Base-by-base conservation (phyloP, 2,329 filamentous ascomycete species). In the Amauroascus verrucosus region DNA sequence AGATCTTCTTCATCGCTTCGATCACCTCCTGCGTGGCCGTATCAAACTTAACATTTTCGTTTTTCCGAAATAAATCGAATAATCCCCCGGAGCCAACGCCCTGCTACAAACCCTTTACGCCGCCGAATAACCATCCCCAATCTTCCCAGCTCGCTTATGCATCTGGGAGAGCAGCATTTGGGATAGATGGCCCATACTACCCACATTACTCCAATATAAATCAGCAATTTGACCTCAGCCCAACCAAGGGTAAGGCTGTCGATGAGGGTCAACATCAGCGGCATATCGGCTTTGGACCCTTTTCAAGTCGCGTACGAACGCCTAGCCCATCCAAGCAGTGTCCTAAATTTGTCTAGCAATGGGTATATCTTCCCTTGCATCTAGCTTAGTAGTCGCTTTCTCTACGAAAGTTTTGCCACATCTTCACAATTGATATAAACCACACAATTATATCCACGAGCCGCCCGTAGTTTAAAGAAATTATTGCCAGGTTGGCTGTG, bases 41-140 rank as follows among this genome's bases (percentile, higher is more conserved):
- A 55, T 78, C 77, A 53, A 83, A 83, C 63, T 74, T 79, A 65
- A 79, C 79, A 1, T 82, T 83, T 64, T 74, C 75, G 54, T 72
- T 78, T 49, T 75, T 81, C 60, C 70, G 75, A 55, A 67, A 71
- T 54, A 73, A 74, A 58, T 62, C 64, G 8, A 58, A 64, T 65
- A 61, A 69, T 63, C 57, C 64, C 61, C 57, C 64, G 59, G 24
- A 64, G 60, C 47, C 67, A 65, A 47, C 63, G 65, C 26, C 60
- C 63, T 32, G 65, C 24, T 61, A 56, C 51, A 61, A 61, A 18
- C 37, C 60, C 14, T 61, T 59, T 28, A 62, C 64, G 18, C 55
- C 62, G 1, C 60, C 58, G 30, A 57, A 58, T 28, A 60, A 60
- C 28, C 54, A 61, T 13, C 57, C 60, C 6, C 56, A 63, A 7